Evolutionary conservation across 1,284 basidiomycete species (phyloP), one percentile per base, ranked within the genome.

Genomic region (Naganishia sp.): DNA sequence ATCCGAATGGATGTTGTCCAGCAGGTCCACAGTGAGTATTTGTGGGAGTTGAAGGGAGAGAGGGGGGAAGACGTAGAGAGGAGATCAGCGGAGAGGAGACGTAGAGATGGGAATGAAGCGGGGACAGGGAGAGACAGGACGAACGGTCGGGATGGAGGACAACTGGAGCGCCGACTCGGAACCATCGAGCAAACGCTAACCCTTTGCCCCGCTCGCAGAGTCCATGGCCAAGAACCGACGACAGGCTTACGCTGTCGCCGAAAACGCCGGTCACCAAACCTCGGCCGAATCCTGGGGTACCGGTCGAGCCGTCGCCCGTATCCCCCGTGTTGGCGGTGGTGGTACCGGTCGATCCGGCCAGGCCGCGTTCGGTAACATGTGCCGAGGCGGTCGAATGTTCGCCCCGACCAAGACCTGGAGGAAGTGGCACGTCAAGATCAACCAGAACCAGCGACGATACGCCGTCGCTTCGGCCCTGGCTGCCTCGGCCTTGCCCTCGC

Each of bases 291-390:
- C 96, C 61, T 99, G 95, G 95, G 95, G 95, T 84, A 99, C 95
- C 75, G 95, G 95, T 90, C 94, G 96, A 84, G 96, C 96, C 75
- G 95, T 99, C 73, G 96, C 95, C 56, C 95, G 95, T 95, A 99
- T 99, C 81, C 96, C 96, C 82, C 95, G 96, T 92, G 95, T 99
- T 72, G 93, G 93, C 80, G 95, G 96, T 82, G 90, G 92, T 81
- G 96, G 95, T 84, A 99, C 96, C 74, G 92, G 95, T 85, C 92
- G 96, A 76, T 95, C 95, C 70, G 95, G 95, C 71, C 94, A 96
- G 86, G 96, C 92, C 80, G 94, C 95, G 49, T 98, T 99, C 84
- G 96, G 95, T 80, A 96, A 97, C 89, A 96, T 97, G 94, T 96
- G 93, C 85, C 90, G 94, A 82, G 94, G 95, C 79, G 96, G 95